Evolutionary conservation across 441 rosid genomes (phyloP).

Genomic region (Populus hybrid): DNA sequence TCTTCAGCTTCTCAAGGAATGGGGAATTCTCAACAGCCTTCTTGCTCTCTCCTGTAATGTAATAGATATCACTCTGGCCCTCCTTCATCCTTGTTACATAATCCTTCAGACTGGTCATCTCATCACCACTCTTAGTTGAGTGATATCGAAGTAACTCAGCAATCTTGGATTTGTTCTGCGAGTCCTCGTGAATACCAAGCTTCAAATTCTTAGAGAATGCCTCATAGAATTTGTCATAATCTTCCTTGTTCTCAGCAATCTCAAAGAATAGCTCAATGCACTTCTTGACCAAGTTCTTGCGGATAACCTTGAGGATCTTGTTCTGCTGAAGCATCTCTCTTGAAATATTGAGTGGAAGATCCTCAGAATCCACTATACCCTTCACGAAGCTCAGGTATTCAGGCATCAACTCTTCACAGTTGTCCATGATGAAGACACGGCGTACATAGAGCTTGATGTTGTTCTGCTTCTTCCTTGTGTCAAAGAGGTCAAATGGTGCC

Average conservation of each 20-base stretch:
- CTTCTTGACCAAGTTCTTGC: slow-evolving; percentile 89
- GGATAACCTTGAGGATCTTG: slow-evolving; percentile 87
- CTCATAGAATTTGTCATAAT: slow-evolving; percentile 85
- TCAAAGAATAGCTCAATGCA: slow-evolving; percentile 85
- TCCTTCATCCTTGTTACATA: slow-evolving; percentile 95
- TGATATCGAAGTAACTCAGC: slow-evolving; percentile 85
- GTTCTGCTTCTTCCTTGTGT: slow-evolving; percentile 82
- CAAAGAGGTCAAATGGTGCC: slow-evolving; percentile 83
- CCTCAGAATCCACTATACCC: slow-evolving; percentile 90
- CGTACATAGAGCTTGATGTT: slow-evolving; percentile 89
- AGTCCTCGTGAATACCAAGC: slow-evolving; percentile 90
- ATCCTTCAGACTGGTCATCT: slow-evolving; percentile 82
- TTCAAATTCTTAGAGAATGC: slow-evolving; percentile 84
- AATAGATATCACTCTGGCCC: slow-evolving; percentile 80
- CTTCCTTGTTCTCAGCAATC: slow-evolving; percentile 95
- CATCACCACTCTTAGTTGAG: slow-evolving; percentile 92
- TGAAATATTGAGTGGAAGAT: slow-evolving; percentile 85
- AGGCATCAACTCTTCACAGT: slow-evolving; percentile 82
- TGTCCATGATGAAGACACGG: slow-evolving; percentile 90
- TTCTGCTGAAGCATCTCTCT: slow-evolving; percentile 84
- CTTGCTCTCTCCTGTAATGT: slow-evolving; percentile 93
- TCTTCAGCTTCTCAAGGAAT: slow-evolving; percentile 81
- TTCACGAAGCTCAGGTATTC: slow-evolving; percentile 81
- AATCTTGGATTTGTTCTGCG: slow-evolving; percentile 70
- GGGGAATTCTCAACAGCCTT: slow-evolving; percentile 97